A percentile compares a stretch with the other conserved stretches of the same genome.
Evolutionary conservation across 1,139 yeast genomes (phyloP).

Genomic region (Debaryomyces fabryi): DNA sequence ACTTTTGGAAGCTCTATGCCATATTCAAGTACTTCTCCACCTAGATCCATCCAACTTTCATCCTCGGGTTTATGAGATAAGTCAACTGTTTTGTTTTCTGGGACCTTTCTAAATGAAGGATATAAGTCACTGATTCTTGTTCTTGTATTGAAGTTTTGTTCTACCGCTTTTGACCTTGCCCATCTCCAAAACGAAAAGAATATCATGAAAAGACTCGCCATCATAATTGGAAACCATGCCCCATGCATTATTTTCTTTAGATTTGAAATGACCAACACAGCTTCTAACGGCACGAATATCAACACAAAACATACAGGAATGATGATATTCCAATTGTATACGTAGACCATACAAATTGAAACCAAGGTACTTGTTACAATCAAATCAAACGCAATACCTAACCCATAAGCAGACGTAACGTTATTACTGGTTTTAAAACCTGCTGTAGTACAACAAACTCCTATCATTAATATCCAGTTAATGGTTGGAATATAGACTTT

Average conservation of each 20-base stretch:
- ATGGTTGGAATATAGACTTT: conserved; percentile 54
- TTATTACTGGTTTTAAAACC: conserved; percentile 53
- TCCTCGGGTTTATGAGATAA: conserved; percentile 18
- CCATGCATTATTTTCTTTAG: conserved; percentile 56
- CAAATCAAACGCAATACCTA: conserved; percentile 59
- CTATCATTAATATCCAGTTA: conserved; percentile 52
- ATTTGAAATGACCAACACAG: conserved; percentile 48
- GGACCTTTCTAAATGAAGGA: conserved; percentile 26
- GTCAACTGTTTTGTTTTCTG: conserved; percentile 20
- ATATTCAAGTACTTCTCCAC: conserved; percentile 4
- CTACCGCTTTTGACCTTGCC: conserved; percentile 45
- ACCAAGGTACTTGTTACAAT: conserved; percentile 52
- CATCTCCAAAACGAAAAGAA: conserved; percentile 52
- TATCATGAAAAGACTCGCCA: conserved; percentile 34
- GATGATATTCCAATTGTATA: conserved; percentile 39
- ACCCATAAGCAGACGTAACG: conserved; percentile 63
- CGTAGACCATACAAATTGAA: conserved; percentile 48
- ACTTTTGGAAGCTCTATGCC: conserved; percentile 5
- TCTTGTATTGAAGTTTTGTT: conserved; percentile 35
- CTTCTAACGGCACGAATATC: conserved; percentile 50
- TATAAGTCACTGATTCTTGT: conserved; percentile 31
- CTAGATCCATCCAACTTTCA: conserved; percentile 3
- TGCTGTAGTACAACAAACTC: conserved; percentile 51
- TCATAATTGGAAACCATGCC: conserved; percentile 59
- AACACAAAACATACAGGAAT: conserved; percentile 37